A percentile compares a stretch with the other conserved stretches of the same genome.
These are phyloP conservation scores for Schwanniomyces polymorphus DNA, from an alignment of 805 yeast species.

Conservation along the genomic window DNA sequence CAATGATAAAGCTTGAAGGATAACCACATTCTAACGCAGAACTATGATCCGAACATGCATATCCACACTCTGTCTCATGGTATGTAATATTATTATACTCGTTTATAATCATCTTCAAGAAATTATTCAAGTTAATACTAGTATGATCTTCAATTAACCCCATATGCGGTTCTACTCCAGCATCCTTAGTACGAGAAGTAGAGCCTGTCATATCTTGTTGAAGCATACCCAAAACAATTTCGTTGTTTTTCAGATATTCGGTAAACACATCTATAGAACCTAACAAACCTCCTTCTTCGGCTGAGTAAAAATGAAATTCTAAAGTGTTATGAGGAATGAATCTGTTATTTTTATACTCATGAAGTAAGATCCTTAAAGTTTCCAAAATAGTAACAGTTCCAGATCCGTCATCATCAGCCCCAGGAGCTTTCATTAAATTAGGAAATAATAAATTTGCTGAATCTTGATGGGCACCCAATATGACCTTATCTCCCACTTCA, in stretches of 20 bases:
- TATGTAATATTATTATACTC: conserved; percentile 67
- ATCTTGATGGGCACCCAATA: conserved; percentile 90
- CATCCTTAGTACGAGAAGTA: conserved; percentile 49
- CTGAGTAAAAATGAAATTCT: conserved; percentile 93
- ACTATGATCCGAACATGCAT: conserved; percentile 92
- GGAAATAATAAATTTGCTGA: conserved; percentile 77
- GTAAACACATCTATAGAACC: conserved; percentile 83
- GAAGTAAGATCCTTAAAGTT: conserved; percentile 62
- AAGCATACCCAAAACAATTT: conserved; percentile 73
- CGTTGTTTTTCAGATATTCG: conserved; percentile 43
- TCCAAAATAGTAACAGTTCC: conserved; percentile 82
- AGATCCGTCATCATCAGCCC: conserved; percentile 94
- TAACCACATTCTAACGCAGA: conserved; percentile 80
- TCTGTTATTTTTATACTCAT: conserved; percentile 28
- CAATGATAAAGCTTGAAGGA: conserved; percentile 83
- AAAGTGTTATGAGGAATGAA: conserved; percentile 67
- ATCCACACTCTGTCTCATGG: conserved; percentile 79
- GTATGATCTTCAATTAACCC: conserved; percentile 82
- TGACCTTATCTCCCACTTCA: conserved; percentile 48
- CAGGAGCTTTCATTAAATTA: conserved; percentile 71
- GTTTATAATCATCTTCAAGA: conserved; percentile 60
- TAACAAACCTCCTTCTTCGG: conserved; percentile 89
- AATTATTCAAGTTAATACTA: conserved; percentile 52
- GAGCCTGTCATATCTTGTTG: conserved; percentile 96
- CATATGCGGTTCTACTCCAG: conserved; percentile 59